Base-by-base conservation (phyloP, 1,284 basidiomycete genomes). In the Pascua guehoae region DNA sequence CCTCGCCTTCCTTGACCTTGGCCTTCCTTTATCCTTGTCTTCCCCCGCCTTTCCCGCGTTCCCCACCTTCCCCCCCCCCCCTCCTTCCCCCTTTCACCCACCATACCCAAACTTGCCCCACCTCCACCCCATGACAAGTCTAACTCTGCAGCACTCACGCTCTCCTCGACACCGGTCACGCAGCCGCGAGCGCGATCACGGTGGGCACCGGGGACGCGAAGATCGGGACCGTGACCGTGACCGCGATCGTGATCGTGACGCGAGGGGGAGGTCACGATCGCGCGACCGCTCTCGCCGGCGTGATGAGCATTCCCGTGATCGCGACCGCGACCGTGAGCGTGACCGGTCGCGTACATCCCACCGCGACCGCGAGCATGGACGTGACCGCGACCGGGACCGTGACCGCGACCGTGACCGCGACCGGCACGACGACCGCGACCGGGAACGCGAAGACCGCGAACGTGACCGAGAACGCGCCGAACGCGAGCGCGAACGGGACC, bases 271-370 rank as follows among this genome's bases (percentile, higher is more conserved):
- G 44, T 32, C 24, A 32, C 24, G 24, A 7, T 32, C 24, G 24
- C 24, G 24, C 24, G 24, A 32, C 24, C 24, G 24, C 50, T 67
- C 66, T 40, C 63, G 64, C 42, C 67, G 64, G 5, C 64, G 68
- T 14, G 68, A 69, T 52, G 67, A n/a, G n/a, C n/a, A 70, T 36
- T 74, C 76, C 56, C 84, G 83, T 64, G 82, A 85, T 46, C 87
- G 86, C 44, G 75, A 79, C 41, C 87, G 87, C 39, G 84, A 86
- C 37, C 62, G 67, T 17, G 53, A 54, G 36, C 32, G 44, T n/a
- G 24, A 38, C 17, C 42, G 18, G 15, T 40, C 52, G 45, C 44
- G 9, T n/a, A 15, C 12, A 12, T 17, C 15, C 43, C 17, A 16
- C 17, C 53, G 40, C 37, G 32, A 38, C 16, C 54, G 46, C 46